Evolutionary conservation across 2,329 filamentous ascomycete species (phyloP).

Genomic region (Alternaria atra): DNA sequence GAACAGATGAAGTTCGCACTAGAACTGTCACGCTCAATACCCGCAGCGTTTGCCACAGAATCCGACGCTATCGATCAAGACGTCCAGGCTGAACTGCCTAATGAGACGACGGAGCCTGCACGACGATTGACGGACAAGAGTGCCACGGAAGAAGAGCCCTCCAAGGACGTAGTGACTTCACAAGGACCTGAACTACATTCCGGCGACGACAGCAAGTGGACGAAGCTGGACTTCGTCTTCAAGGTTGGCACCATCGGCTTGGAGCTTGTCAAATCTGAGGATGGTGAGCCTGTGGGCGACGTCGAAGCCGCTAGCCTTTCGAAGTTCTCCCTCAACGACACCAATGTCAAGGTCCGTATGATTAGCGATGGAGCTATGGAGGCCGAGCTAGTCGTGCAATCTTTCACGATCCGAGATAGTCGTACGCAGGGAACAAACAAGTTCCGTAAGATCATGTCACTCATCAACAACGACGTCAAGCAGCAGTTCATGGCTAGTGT

Average conservation of each 20-base stretch:
- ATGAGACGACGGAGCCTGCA: conserved; percentile 61
- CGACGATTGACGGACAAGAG: conserved; percentile 55
- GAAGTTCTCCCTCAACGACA: conserved; percentile 93
- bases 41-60: conserved; percentile 83
- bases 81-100: conserved; percentile 75
- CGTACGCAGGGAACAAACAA: conserved; percentile 91
- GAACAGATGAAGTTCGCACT: conserved; percentile 90
- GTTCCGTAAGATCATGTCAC: conserved; percentile 97
- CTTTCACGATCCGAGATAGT: conserved; percentile 93
- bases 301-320: conserved; percentile 84
- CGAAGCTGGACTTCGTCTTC: conserved; percentile 91
- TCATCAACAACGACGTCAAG: conserved; percentile 88
- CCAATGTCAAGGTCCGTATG: conserved; percentile 89
- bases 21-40: conserved; percentile 86
- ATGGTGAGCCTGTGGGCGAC: conserved; percentile 80
- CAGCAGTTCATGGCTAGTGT: conserved; percentile 99
- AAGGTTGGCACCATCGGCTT: conserved; percentile 86
- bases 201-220: conserved; percentile 76
- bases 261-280: conserved; percentile 81
- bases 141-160: conserved; percentile 44
- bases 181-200: conserved; percentile 73
- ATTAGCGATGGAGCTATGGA: conserved; percentile 91
- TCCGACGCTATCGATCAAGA: conserved; percentile 73
- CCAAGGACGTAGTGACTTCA: conserved; percentile 59
- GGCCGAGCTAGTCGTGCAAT: conserved; percentile 90